phyloP scores from a whole-genome alignment of 805 yeast genomes.

The Candida multigemmis region DNA sequence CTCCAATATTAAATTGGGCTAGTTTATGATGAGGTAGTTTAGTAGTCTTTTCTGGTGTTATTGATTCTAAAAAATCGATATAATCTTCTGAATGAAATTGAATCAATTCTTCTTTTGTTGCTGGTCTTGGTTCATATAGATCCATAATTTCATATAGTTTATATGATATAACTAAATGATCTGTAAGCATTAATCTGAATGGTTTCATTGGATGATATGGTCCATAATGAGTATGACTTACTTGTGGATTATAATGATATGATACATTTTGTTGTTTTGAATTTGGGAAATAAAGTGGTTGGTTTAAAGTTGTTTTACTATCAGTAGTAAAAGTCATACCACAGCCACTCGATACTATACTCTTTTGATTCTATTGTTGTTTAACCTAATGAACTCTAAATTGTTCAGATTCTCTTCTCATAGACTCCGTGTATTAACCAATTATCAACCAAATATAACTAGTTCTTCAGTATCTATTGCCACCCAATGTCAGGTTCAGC shows the following conservation, averaged over 20 bases:
- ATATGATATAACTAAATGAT: conserved; percentile 79
- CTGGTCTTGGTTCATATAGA: conserved; percentile 72
- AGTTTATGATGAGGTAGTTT: conserved; percentile 48
- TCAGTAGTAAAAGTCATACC: conserved; percentile 23
- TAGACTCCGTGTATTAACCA: neutral
- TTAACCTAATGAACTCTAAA: neutral
- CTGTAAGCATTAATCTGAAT: conserved; percentile 85
- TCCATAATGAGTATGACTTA: conserved; percentile 80
- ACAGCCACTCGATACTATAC: neutral
- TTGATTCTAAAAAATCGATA: conserved; percentile 61
- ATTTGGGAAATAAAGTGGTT: conserved; percentile 22
- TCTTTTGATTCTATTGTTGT: neutral
- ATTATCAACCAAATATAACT: neutral
- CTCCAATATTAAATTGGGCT: conserved; percentile 79
- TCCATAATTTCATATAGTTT: conserved; percentile 88
- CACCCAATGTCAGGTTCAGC: no score
- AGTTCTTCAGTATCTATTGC: no score
- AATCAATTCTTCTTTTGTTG: conserved; percentile 69
- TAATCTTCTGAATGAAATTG: conserved; percentile 87
- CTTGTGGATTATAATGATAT: conserved; percentile 81
- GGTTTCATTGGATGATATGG: conserved; percentile 98
- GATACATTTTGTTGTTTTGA: conserved; percentile 52
- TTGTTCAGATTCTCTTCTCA: conserved; percentile 1
- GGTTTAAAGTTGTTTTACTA: conserved; percentile 18
- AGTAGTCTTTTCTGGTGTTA: conserved; percentile 65